Conservation (phyloP, 345 rosid species). For the Erysimum cheiranthoides region DNA sequence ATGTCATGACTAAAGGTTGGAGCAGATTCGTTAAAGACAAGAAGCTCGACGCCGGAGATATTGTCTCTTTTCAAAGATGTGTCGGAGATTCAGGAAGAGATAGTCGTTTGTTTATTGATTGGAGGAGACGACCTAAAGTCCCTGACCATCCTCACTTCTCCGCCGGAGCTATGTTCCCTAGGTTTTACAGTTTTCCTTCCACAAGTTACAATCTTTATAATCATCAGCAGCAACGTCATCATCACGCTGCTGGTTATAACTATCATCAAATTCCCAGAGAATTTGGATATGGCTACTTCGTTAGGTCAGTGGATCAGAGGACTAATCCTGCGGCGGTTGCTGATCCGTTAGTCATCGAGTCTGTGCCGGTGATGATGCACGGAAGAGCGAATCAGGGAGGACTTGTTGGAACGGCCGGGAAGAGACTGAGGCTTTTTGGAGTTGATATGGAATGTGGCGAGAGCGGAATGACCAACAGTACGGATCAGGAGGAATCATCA, state of each 20-base stretch:
- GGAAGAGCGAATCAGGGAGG: conserved; percentile 27
- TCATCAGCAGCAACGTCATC: conserved; percentile 45
- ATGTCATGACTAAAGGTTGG: conserved; percentile 98
- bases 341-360: conserved; percentile 43
- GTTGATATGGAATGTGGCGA: conserved; percentile 78
- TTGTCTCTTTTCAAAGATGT: conserved; percentile 85
- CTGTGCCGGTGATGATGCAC: conserved; percentile 48
- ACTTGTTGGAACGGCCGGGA: conserved; percentile 45
- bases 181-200: conserved; percentile 60
- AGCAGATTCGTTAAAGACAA: conserved; percentile 96
- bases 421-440: conserved; percentile 67
- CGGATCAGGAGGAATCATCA: conserved; percentile 49
- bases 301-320: conserved; percentile 48
- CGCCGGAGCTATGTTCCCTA: conserved; percentile 58
- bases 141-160: conserved; percentile 51
- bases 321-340: background rate
- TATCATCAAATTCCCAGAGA: conserved; percentile 44
- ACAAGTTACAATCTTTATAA: conserved; percentile 42
- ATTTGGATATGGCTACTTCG: conserved; percentile 41
- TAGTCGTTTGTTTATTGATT: conserved; percentile 70
- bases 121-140: conserved; percentile 74
- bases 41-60: conserved; percentile 90
- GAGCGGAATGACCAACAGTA: conserved; percentile 54
- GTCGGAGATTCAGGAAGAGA: conserved; percentile 64
- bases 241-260: conserved; percentile 26